Conservation (phyloP, 371 early-diverging fungal genomes). For the Globomyces sp. region DNA sequence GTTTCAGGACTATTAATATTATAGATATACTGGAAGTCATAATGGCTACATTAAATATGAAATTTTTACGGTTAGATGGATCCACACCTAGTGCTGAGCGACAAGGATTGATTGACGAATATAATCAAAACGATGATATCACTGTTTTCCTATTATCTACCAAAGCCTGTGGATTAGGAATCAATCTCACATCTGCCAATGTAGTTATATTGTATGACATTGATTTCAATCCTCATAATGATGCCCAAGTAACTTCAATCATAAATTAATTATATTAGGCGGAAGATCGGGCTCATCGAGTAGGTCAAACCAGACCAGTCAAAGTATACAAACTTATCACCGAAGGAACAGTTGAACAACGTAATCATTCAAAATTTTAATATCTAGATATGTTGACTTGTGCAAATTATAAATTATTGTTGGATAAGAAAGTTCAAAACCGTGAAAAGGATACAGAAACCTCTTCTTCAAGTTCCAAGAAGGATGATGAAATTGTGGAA, state of each 20-base stretch:
- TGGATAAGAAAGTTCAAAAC: constrained; percentile 68
- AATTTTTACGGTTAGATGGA: constrained; percentile 56
- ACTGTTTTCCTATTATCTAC: constrained; percentile 87
- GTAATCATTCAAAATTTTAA: no score
- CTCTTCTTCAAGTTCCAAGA: background rate
- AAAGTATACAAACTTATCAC: constrained; percentile 72
- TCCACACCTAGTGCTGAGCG: constrained; percentile 44
- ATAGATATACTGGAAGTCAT: constrained; percentile 57
- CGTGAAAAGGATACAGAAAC: constrained; percentile 22
- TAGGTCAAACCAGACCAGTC: constrained; percentile 89
- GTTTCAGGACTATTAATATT: no score
- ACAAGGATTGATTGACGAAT: constrained; percentile 68
- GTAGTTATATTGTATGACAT: constrained; percentile 87
- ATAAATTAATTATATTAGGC: constrained; percentile 35
- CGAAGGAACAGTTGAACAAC: constrained; percentile 73
- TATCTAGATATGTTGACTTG: constrained; percentile 54
- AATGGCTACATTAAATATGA: constrained; percentile 58
- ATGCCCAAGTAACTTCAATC: constrained; percentile 66
- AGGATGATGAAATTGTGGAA: constrained; percentile 3
- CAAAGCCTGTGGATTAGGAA: constrained; percentile 88
- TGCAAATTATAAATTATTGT: constrained; percentile 68
- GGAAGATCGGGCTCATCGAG: constrained; percentile 68
- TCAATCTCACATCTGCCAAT: constrained; percentile 89
- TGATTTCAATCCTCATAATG: constrained; percentile 96
- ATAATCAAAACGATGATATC: constrained; percentile 58